phyloP scores from a whole-genome alignment of 257 asterid genomes.

The Fraxinus quadrangulata region DNA sequence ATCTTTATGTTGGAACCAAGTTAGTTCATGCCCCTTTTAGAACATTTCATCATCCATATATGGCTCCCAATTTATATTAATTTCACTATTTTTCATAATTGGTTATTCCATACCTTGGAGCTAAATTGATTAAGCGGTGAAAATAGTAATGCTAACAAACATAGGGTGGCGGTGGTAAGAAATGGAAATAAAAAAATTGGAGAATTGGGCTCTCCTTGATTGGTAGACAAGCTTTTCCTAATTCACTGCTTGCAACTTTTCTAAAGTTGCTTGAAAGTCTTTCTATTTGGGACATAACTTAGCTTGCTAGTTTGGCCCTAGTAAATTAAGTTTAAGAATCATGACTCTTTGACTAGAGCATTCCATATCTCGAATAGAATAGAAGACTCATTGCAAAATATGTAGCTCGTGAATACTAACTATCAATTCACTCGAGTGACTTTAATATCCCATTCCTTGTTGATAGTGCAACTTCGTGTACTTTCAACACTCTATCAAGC shows the following conservation, averaged over 20 bases:
- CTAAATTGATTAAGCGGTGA: background rate
- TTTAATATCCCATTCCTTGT: background rate
- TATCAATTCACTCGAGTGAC: background rate
- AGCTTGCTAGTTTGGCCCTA: background rate
- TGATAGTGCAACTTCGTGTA: background rate
- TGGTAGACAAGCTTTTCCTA: background rate
- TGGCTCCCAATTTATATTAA: background rate
- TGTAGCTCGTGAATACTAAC: background rate
- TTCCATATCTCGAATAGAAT: background rate
- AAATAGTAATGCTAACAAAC: background rate
- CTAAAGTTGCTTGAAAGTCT: background rate
- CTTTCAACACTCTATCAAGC: background rate
- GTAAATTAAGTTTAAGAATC: background rate
- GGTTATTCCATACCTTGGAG: background rate
- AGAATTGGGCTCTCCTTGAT: background rate
- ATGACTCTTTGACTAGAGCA: background rate
- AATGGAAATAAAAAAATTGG: background rate
- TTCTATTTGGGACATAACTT: background rate
- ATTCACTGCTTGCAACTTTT: background rate
- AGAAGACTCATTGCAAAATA: background rate
- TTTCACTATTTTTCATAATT: background rate
- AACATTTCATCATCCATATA: background rate
- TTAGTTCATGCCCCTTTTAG: background rate
- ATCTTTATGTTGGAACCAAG: background rate
- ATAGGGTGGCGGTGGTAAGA: background rate